Base-by-base conservation (phyloP, 352 stramenopile species). In the Pythium folliculosum region DNA sequence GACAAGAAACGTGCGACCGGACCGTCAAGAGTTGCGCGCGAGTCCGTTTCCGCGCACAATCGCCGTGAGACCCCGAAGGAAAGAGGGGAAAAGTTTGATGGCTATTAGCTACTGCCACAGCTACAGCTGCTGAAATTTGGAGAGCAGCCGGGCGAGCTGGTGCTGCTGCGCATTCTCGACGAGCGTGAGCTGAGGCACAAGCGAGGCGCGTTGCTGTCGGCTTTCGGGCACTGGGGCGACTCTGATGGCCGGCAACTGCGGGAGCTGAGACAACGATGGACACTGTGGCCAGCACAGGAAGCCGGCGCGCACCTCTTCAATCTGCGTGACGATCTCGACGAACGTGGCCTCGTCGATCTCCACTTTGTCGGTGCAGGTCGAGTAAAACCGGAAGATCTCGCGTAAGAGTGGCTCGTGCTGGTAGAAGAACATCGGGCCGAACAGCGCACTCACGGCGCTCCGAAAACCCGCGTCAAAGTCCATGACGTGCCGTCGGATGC, bases 251-350 rank as follows among this genome's bases (percentile, higher is more conserved):
- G 50, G 48, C 3, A 54, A 38, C 4, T 47, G 25, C 5, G 51
- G 17, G 1, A 55, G 40, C 19, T 19, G 5, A 13, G 49, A 22
- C 12, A 82, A 71, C 1, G 71, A 69, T 21, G 67, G 63, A 55
- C 80, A 86, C 35, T 91, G 79, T 30, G 68, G 21, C 83, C 79
- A 90, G n/a, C 60, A 53, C 6, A 88, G 60, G 25, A 83, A 76
- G 0, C 70, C 67, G 10, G 32, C 21, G 4, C 72, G 72, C 19
- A 91, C 73, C 61, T 91, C 82, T 53, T 85, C 76, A 23, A 90
- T 79, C 50, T 81, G 61, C 0, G 81, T 91, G 22, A 82, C 73
- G 25, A 91, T 83, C 57, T 89, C 79, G n/a, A 89, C 47, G 50
- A 90, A 91, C 8, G 65, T 69, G 19, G 56, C 51, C 55, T 69